These are phyloP conservation scores for Leishmania braziliensis DNA, from an alignment of 208 protist species.

Conservation along the genomic window DNA sequence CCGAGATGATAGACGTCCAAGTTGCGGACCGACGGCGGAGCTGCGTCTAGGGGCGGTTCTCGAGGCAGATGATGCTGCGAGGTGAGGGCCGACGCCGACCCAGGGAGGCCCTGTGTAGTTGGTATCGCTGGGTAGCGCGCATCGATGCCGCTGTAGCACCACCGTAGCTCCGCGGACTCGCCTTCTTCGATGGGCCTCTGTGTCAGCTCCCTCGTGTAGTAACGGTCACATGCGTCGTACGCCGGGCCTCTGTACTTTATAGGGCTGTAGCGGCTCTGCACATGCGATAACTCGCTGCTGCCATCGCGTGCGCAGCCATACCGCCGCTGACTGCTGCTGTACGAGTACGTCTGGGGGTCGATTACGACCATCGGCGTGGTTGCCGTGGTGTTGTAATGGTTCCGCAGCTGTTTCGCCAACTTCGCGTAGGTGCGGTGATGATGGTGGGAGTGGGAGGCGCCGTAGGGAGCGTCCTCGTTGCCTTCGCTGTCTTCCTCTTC, in stretches of 20 bases:
- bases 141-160: not conserved
- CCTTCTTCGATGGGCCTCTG: constrained; percentile 8
- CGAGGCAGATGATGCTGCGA: constrained; percentile 6
- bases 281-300: not conserved
- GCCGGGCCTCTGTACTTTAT: constrained; percentile 32
- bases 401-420: constrained; percentile 25
- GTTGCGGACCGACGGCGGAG: not conserved
- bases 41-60: not conserved
- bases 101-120: not conserved
- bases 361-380: constrained; percentile 27
- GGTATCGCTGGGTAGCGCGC: constrained; percentile 8
- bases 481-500: not conserved
- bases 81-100: not conserved
- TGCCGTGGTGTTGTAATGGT: constrained; percentile 17
- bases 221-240: constrained; percentile 46
- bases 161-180: not conserved
- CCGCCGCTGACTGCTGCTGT: not conserved
- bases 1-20: not conserved
- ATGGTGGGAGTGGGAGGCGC: not conserved
- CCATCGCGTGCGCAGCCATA: too few relatives aligned
- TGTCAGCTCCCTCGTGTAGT: constrained; percentile 20
- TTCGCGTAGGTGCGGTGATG: constrained; percentile 13
- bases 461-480: not conserved
- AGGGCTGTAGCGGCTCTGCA: constrained; percentile 35
- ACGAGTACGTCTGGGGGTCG: constrained; percentile 23